A percentile compares a stretch with the other conserved stretches of the same genome.
Conservation (phyloP, 208 protist species). For the Wallacemonas sp. region DNA sequence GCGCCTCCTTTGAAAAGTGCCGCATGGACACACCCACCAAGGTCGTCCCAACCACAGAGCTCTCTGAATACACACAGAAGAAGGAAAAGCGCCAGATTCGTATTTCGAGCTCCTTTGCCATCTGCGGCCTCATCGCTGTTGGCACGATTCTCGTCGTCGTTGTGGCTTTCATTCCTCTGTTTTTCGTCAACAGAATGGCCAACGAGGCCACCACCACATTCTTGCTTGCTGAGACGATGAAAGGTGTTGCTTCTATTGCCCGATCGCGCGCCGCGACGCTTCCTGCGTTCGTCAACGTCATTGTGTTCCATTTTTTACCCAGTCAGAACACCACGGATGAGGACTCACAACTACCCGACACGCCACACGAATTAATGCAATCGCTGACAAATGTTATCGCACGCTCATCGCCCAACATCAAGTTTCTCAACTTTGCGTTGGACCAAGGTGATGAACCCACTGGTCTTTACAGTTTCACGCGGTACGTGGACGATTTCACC, state of each 20-base stretch:
- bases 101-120: slow-evolving; percentile 33
- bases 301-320: slow-evolving; percentile 57
- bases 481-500: slow-evolving; percentile 25
- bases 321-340: slow-evolving; percentile 27
- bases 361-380: slow-evolving; percentile 25
- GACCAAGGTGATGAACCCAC: slow-evolving; percentile 4
- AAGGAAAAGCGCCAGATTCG: neutral
- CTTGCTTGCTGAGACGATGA: slow-evolving; percentile 47
- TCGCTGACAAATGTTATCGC: slow-evolving; percentile 39
- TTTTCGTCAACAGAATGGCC: slow-evolving; percentile 42
- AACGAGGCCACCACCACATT: slow-evolving; percentile 39
- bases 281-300: slow-evolving; percentile 52
- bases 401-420: slow-evolving; percentile 32
- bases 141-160: slow-evolving; percentile 48
- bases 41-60: neutral
- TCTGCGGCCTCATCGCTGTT: slow-evolving; percentile 51
- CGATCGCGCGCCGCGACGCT: slow-evolving; percentile 48
- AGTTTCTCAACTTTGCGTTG: slow-evolving; percentile 39
- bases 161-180: slow-evolving; percentile 61
- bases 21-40: neutral
- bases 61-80: neutral
- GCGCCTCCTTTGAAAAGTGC: neutral
- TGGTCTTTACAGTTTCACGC: slow-evolving; percentile 31
- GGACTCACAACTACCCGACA: slow-evolving; percentile 23
- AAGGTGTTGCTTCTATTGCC: slow-evolving; percentile 44